Conservation (phyloP, 371 early-diverging fungal genomes). For the Mortierella sp. region DNA sequence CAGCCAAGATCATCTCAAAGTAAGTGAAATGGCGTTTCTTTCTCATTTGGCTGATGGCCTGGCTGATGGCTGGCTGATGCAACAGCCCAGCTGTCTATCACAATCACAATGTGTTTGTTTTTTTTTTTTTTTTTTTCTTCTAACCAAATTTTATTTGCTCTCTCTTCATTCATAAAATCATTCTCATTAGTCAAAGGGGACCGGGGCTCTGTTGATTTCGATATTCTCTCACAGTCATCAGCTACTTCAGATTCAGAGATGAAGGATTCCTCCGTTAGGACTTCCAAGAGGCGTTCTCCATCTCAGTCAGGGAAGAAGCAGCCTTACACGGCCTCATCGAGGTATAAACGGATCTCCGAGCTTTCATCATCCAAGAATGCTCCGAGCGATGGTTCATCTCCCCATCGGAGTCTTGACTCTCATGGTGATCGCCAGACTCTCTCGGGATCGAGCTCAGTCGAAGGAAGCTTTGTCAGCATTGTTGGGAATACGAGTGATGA, state of each 20-base stretch:
- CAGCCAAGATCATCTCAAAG: conserved; percentile 21
- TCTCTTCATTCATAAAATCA: no score
- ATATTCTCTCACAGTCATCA: conserved; percentile 19
- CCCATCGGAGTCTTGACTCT: neutral
- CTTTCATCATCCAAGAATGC: neutral
- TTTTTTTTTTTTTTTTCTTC: neutral
- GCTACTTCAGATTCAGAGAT: conserved; percentile 38
- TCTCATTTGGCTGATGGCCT: no score
- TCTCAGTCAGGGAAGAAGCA: conserved; percentile 27
- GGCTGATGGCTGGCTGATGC: no score
- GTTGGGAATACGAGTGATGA: conserved; percentile 50
- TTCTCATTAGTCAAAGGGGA: conserved; percentile 23
- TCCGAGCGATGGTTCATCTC: neutral
- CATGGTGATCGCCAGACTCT: conserved; percentile 16
- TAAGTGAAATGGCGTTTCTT: neutral
- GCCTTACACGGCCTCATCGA: conserved; percentile 37
- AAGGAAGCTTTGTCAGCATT: conserved; percentile 44
- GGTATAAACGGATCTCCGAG: conserved; percentile 35
- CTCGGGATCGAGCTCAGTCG: conserved; percentile 39
- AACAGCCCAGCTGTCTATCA: no score
- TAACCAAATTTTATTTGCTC: neutral
- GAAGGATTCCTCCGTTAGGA: conserved; percentile 4
- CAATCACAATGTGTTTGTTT: no score
- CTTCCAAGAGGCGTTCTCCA: neutral
- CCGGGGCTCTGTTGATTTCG: conserved; percentile 13